Percentiles rank a stretch among this genome's conserved stretches.
phyloP scores from a whole-genome alignment of 2,329 filamentous ascomycete species.

The Emmonsiellopsis sp. region DNA sequence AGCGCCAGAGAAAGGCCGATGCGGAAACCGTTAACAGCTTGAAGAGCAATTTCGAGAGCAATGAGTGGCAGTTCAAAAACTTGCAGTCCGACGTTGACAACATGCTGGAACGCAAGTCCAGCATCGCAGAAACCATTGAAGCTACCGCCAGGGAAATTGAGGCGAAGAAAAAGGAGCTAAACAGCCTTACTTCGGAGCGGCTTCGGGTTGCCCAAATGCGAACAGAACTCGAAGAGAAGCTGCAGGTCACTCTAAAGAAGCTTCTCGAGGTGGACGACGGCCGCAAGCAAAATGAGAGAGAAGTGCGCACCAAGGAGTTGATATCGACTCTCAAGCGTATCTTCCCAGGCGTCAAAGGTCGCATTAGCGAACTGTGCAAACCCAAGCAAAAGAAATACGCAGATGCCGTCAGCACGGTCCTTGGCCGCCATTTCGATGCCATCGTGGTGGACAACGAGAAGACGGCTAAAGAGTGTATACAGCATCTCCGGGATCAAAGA shows the following conservation, averaged over 20 bases:
- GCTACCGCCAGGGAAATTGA: conserved; percentile 70
- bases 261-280: conserved; percentile 80
- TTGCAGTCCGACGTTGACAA: conserved; percentile 61
- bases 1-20: conserved; percentile 81
- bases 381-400: conserved; percentile 97
- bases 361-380: conserved; percentile 83
- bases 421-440: conserved; percentile 88
- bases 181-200: conserved; percentile 74
- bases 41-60: conserved; percentile 75
- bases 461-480: conserved; percentile 85
- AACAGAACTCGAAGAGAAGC: conserved; percentile 85
- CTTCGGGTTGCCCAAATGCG: conserved; percentile 70
- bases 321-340: conserved; percentile 80
- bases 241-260: conserved; percentile 70
- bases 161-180: conserved; percentile 81
- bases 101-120: conserved; percentile 59
- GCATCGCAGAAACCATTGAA: conserved; percentile 55
- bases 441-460: conserved; percentile 94
- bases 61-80: conserved; percentile 64
- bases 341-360: conserved; percentile 83
- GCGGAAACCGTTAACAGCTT: conserved; percentile 84
- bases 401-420: conserved; percentile 82
- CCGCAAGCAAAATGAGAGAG: conserved; percentile 74
- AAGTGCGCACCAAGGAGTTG: conserved; percentile 69
- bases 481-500: conserved; percentile 85